These are phyloP conservation scores for Pseudocercospora crystallina DNA, from an alignment of 2,329 filamentous ascomycete species.

Conservation along the genomic window DNA sequence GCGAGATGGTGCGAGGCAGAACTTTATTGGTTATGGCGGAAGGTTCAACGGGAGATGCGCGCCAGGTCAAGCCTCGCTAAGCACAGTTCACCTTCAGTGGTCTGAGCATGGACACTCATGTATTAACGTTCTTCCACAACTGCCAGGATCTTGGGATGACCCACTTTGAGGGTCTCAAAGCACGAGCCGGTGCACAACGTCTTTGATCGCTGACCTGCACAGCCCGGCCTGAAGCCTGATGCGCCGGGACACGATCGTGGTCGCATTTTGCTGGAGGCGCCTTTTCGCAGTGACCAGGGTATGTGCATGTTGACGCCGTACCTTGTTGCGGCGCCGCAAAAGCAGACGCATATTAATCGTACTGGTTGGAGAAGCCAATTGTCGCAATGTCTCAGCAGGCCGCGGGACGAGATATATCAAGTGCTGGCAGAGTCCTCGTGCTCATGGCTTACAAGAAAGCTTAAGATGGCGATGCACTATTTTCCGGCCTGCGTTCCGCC, in stretches of 20 bases:
- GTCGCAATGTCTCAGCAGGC: constrained; percentile 6
- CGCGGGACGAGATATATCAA: neutral
- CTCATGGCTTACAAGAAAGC: constrained; percentile 19
- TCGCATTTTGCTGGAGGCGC: neutral
- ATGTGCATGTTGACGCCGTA: neutral
- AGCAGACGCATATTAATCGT: neutral
- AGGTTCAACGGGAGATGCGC: constrained; percentile 16
- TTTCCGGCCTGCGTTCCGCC: constrained; percentile 16
- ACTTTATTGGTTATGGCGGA: constrained; percentile 9
- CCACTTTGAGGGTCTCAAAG: constrained; percentile 19
- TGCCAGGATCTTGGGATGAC: constrained; percentile 14
- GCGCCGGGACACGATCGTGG: neutral
- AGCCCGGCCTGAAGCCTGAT: constrained; percentile 9
- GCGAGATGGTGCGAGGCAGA: constrained; percentile 3
- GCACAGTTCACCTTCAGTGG: constrained; percentile 18
- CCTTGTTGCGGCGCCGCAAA: neutral
- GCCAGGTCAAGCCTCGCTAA: constrained; percentile 22
- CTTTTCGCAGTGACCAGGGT: neutral
- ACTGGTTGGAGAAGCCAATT: too few species aligned
- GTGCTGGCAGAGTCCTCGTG: constrained; percentile 13
- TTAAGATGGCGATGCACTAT: constrained; percentile 19
- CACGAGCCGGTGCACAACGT: constrained; percentile 21
- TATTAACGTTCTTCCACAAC: constrained; percentile 16
- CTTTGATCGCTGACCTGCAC: constrained; percentile 19
- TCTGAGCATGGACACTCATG: constrained; percentile 12